Base-by-base conservation (phyloP, 306 rosid species). In the Ceratonia siliqua region DNA sequence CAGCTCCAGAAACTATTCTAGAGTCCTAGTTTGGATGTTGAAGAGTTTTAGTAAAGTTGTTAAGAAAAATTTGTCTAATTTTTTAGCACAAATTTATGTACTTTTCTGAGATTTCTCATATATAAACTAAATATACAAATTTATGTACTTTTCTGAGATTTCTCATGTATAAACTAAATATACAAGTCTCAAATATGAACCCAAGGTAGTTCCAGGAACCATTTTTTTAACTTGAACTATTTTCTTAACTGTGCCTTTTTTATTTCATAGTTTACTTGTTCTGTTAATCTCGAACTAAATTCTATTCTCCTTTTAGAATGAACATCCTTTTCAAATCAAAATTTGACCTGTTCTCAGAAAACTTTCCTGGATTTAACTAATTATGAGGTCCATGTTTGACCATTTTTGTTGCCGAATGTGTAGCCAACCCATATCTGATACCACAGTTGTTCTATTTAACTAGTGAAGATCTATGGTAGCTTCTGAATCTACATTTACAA, bases 31-130 rank as follows among this genome's bases (percentile, higher is more conserved):
- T 39, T 72, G 49, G 35, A 73, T 59, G 63, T 49, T 49, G 25
- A n/a, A 55, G 46, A 18, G n/a, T n/a, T 68, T 41, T 17, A 15
- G 13, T n/a, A 68, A 68, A 49, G 46, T 79, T 58, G 59, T 56
- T 25, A 12, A 66, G 35, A 36, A 55, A 12, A 46, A 52, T n/a
- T 12, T 43, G 12, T 43, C n/a, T 43, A 13, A 12, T 13, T 12
- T 43, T 43, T 41, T 43, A 28, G 2, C 2, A 4, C 32, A 28
- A 28, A 2, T 43, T 30, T 53, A 18, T 33, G 55, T 66, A 5
- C 49, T 59, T n/a, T 33, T 6, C 61, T n/a, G 20, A 20, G 3
- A 8, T 43, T 49, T 55, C 49, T 12, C 36, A 52, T 3, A 28
- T 79, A 52, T 18, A 46, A 11, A 49, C 18, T 30, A 35, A 39